These are phyloP conservation scores for Phytopythium ostracodes DNA, from an alignment of 352 stramenopile species.

Conservation along the genomic window DNA sequence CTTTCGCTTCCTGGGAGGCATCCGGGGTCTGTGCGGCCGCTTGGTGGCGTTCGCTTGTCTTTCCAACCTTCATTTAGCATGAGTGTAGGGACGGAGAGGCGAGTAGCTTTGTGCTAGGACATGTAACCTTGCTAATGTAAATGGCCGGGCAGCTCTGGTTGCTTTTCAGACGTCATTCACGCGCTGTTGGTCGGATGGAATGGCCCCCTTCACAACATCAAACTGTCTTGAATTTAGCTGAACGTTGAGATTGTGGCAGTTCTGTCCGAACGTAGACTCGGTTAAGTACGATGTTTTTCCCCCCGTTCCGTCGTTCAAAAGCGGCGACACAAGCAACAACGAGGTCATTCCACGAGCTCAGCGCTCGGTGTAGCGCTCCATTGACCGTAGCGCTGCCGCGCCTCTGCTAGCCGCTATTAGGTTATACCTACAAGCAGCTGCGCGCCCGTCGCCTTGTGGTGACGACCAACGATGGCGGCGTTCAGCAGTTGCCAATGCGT, in stretches of 20 bases:
- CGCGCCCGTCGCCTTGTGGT: background rate
- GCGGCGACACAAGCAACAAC: background rate
- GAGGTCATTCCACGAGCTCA: background rate
- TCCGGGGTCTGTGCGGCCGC: constrained; percentile 3
- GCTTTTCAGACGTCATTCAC: constrained; percentile 8
- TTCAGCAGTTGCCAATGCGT: constrained; percentile 53
- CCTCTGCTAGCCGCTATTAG: too few species aligned
- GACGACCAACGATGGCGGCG: background rate
- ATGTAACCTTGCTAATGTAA: constrained; percentile 8
- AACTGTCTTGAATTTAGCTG: background rate
- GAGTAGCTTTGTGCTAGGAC: constrained; percentile 3
- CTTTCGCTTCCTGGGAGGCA: constrained; percentile 5
- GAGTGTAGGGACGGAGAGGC: background rate
- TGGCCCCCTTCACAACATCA: background rate
- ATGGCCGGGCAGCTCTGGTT: constrained; percentile 1
- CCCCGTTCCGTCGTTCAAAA: background rate
- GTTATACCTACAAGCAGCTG: background rate
- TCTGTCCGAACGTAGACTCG: background rate
- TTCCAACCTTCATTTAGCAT: background rate
- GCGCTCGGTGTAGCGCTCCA: too few species aligned
- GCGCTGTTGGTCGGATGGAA: background rate
- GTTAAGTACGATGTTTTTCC: background rate
- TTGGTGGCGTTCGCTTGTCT: constrained; percentile 1
- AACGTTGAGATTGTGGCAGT: background rate
- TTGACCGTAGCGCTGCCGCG: too few species aligned